A percentile compares a stretch with the other conserved stretches of the same genome.
phyloP scores from a whole-genome alignment of 2,329 filamentous ascomycete species.

The Cladorrhinum sp. region DNA sequence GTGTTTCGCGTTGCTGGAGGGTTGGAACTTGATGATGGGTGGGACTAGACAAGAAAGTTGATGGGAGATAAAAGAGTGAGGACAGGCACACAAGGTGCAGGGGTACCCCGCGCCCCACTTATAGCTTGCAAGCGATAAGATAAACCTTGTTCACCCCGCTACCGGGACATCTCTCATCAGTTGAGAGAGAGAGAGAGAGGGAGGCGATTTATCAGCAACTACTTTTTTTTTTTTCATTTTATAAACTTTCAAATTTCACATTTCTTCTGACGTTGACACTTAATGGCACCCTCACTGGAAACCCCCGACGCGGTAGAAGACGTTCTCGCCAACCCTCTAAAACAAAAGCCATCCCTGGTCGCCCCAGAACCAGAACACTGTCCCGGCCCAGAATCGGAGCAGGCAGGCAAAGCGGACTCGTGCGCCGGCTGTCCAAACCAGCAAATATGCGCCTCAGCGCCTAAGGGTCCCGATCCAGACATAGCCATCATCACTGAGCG shows the following conservation, averaged over 20 bases:
- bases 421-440: slow-evolving; percentile 97
- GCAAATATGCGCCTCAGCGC: slow-evolving; percentile 86
- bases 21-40: no score
- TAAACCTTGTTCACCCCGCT: neutral
- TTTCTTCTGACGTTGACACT: neutral
- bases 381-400: slow-evolving; percentile 78
- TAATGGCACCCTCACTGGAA: slow-evolving; percentile 78
- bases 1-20: no score
- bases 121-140: neutral
- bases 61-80: neutral
- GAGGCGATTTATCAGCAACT: neutral
- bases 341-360: slow-evolving; percentile 77
- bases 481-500: slow-evolving; percentile 83
- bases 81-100: no score
- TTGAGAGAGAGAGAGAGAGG: no score
- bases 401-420: slow-evolving; percentile 69
- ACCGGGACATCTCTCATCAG: neutral
- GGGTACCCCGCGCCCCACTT: neutral
- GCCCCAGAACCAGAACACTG: slow-evolving; percentile 97
- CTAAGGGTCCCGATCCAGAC: slow-evolving; percentile 94
- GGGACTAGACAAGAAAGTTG: neutral
- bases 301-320: slow-evolving; percentile 61
- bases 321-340: slow-evolving; percentile 72
- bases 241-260: neutral
- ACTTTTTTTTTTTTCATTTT: neutral